Conservation (phyloP, 2,329 filamentous ascomycete species). For the Diplodia intermedia region DNA sequence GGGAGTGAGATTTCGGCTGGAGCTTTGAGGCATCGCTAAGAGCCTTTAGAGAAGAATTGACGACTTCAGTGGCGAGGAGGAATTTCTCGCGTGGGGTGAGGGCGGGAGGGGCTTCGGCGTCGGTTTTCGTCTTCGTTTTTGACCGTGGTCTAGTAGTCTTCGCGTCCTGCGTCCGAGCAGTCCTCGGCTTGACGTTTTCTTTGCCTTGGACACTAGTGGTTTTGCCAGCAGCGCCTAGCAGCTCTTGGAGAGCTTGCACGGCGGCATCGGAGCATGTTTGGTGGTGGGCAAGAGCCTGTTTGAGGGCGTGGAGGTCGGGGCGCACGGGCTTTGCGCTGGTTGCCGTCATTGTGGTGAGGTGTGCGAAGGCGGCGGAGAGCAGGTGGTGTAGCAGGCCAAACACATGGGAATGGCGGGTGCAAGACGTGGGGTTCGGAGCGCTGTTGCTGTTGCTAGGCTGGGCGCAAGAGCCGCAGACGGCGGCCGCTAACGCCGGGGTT, state of each 20-base stretch:
- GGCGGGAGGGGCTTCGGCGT: conserved; percentile 38
- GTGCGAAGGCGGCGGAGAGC: background rate
- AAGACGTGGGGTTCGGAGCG: background rate
- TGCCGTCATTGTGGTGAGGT: conserved; percentile 20
- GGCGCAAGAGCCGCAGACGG: background rate
- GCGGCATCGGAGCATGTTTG: conserved; percentile 59
- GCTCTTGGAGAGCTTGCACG: conserved; percentile 53
- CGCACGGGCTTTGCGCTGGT: conserved; percentile 39
- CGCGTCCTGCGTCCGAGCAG: conserved; percentile 39
- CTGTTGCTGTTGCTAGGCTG: background rate
- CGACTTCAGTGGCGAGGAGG: conserved; percentile 72
- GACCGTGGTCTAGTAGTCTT: conserved; percentile 34
- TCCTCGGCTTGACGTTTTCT: conserved; percentile 38
- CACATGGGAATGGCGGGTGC: background rate
- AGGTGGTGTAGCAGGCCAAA: background rate
- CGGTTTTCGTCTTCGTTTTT: conserved; percentile 18
- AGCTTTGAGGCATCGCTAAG: conserved; percentile 71
- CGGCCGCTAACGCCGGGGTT: background rate
- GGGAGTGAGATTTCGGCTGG: conserved; percentile 36
- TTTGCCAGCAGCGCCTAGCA: conserved; percentile 50
- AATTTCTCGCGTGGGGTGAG: conserved; percentile 67
- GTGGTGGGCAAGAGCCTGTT: conserved; percentile 55
- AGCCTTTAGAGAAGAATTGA: conserved; percentile 73
- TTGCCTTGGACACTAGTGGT: conserved; percentile 46
- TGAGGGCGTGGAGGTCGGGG: conserved; percentile 58